These are phyloP conservation scores for Schizochytrium sp. DNA, from an alignment of 108 stramenopile genomes.

Conservation along the genomic window DNA sequence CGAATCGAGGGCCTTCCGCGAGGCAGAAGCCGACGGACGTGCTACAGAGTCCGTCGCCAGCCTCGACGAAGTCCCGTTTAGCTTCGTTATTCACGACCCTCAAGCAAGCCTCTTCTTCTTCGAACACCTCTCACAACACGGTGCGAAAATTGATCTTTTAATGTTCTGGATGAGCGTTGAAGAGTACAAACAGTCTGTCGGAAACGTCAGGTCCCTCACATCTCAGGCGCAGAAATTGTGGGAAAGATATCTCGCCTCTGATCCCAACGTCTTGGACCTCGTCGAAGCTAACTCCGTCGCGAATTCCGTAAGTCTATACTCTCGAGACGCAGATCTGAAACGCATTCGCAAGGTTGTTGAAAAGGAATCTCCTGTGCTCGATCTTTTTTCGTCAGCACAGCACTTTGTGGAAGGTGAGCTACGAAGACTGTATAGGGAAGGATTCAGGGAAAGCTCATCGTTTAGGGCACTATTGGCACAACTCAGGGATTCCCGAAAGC, in stretches of 20 bases:
- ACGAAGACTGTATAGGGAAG: not conserved
- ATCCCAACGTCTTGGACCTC: not conserved
- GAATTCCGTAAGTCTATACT: not conserved
- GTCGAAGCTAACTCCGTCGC: not conserved
- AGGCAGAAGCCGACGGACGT: not conserved
- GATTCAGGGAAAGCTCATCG: conserved; percentile 4
- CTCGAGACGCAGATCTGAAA: not conserved
- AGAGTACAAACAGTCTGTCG: conserved; percentile 55
- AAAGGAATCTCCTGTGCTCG: not conserved
- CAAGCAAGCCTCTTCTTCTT: conserved; percentile 37
- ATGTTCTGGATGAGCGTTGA: conserved; percentile 54
- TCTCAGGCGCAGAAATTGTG: conserved; percentile 29
- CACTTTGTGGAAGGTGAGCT: conserved; percentile 52
- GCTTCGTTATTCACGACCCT: conserved; percentile 24
- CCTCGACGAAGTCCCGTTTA: conserved; percentile 36
- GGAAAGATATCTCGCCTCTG: not conserved
- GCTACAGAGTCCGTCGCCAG: not conserved
- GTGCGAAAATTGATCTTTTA: conserved; percentile 8
- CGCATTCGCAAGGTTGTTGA: not conserved
- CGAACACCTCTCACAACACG: conserved; percentile 15
- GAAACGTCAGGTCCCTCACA: not conserved
- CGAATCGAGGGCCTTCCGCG: not conserved
- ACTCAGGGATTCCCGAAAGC: not conserved
- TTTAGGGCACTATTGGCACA: conserved; percentile 7
- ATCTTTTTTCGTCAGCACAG: conserved; percentile 32